Evolutionary conservation across 192 early-diverging fungal species (phyloP).

Genomic region (Dispira parvispora): DNA sequence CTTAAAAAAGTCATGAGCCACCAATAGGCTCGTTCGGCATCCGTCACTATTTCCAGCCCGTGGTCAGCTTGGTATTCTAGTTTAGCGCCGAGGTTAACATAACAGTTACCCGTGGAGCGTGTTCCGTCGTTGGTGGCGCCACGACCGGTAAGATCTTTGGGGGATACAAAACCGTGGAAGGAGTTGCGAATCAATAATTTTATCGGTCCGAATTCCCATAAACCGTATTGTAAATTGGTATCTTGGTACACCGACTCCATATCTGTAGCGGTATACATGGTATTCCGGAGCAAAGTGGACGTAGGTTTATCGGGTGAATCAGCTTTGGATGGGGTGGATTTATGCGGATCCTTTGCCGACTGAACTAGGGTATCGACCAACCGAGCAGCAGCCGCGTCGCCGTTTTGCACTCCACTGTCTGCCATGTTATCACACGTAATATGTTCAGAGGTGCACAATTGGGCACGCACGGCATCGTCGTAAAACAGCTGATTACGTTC

Average conservation of each 20-base stretch:
- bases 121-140: neutral
- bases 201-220: neutral
- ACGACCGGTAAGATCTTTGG: neutral
- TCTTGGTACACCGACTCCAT: neutral
- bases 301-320: neutral
- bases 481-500: neutral
- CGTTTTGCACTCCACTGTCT: neutral
- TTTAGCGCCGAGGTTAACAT: neutral
- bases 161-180: neutral
- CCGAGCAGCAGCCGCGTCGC: neutral
- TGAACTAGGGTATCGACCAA: neutral
- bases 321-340: neutral
- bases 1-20: neutral
- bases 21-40: neutral
- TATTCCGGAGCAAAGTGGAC: neutral
- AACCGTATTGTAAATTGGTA: neutral
- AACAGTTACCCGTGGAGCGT: neutral
- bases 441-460: neutral
- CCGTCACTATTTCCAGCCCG: neutral
- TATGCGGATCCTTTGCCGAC: neutral
- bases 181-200: neutral
- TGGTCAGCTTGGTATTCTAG: slow-evolving; percentile 1
- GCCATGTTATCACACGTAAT: neutral
- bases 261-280: neutral
- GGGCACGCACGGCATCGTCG: slow-evolving; percentile 1